A percentile compares a stretch with the other conserved stretches of the same genome.
Evolutionary conservation across 2,329 filamentous ascomycete genomes (phyloP).

Genomic region (Phaeosphaeria sp.): DNA sequence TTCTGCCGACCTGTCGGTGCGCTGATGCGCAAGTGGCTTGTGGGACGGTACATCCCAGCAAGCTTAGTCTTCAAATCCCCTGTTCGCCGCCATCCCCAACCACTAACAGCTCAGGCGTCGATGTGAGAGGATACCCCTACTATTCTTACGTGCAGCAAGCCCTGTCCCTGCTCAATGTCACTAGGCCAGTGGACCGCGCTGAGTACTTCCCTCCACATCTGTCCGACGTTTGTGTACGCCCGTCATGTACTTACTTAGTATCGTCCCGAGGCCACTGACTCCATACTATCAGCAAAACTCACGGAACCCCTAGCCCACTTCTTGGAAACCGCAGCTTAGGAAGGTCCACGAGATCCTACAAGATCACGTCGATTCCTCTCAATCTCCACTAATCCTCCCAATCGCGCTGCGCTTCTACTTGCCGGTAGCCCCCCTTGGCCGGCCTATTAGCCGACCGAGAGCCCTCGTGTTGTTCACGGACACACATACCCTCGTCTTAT

Average conservation of each 20-base stretch:
- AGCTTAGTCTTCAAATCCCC: constrained; percentile 27
- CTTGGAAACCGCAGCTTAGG: neutral
- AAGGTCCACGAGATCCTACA: neutral
- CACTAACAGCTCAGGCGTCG: constrained; percentile 30
- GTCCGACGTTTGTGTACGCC: constrained; percentile 38
- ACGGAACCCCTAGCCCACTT: constrained; percentile 15
- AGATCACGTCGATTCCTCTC: constrained; percentile 6
- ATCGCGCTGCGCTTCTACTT: constrained; percentile 1
- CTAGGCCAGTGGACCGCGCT: constrained; percentile 38
- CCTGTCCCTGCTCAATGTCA: constrained; percentile 38
- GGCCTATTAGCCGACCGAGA: constrained; percentile 23
- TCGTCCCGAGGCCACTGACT: constrained; percentile 43
- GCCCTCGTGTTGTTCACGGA: constrained; percentile 10
- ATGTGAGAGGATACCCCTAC: constrained; percentile 28
- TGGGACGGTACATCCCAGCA: constrained; percentile 22
- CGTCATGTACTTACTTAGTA: constrained; percentile 39
- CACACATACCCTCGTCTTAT: constrained; percentile 35
- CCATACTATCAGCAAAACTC: constrained; percentile 34
- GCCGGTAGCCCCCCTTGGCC: constrained; percentile 11
- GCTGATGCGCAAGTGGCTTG: constrained; percentile 35
- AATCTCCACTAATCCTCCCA: constrained; percentile 4
- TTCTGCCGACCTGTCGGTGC: constrained; percentile 38
- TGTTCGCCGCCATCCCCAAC: constrained; percentile 28
- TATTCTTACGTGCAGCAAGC: constrained; percentile 29
- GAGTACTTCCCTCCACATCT: constrained; percentile 48